Conservation (phyloP, 164 flowering plant genomes). For the Macadamia integrifolia region DNA sequence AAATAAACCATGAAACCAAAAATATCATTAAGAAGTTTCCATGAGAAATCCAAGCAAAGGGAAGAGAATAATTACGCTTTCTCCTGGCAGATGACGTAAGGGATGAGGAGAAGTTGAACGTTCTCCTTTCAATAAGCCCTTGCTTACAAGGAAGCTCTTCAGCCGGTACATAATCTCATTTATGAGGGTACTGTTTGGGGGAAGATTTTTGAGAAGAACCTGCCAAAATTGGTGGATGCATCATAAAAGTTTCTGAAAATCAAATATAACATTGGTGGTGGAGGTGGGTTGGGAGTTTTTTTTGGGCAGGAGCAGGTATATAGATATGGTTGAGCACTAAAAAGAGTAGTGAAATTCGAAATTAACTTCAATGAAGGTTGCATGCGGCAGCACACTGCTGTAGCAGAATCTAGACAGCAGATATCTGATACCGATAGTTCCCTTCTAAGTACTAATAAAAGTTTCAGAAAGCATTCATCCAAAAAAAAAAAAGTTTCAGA, state of each 20-base stretch:
- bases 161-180: constrained; percentile 81
- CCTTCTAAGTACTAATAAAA: no score
- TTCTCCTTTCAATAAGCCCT: constrained; percentile 71
- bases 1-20: background rate
- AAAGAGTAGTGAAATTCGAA: no score
- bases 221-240: constrained; percentile 15
- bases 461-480: no score
- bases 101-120: constrained; percentile 40
- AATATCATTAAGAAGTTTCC: background rate
- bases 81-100: constrained; percentile 59
- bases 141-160: constrained; percentile 73
- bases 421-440: no score
- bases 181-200: constrained; percentile 80
- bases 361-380: no score
- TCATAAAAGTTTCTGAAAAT: background rate
- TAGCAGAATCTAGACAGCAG: no score
- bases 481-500: no score
- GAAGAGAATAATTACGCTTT: constrained; percentile 39
- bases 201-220: constrained; percentile 91
- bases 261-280: no score
- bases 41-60: constrained; percentile 1
- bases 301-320: no score
- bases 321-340: no score
- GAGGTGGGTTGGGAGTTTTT: no score
- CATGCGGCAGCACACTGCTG: no score